These are phyloP conservation scores for Melampsora abietis-canadensis DNA, from an alignment of 1,284 basidiomycete species.

Conservation along the genomic window DNA sequence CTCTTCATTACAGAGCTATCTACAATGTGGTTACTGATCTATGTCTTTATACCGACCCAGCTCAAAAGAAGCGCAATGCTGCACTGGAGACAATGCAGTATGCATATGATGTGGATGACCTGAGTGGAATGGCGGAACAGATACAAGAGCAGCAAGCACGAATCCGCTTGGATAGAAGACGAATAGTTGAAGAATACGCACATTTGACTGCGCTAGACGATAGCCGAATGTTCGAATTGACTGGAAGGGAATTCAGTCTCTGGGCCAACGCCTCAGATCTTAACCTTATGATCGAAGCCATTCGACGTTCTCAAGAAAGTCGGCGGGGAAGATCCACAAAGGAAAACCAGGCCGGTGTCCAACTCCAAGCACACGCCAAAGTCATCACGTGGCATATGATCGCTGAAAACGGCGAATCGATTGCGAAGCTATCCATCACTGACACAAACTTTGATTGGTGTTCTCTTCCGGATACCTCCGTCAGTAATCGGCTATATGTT, in stretches of 20 bases:
- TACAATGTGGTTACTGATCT: constrained; percentile 85
- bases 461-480: constrained; percentile 82
- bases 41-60: constrained; percentile 80
- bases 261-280: constrained; percentile 75
- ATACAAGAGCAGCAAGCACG: constrained; percentile 40
- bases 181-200: constrained; percentile 40
- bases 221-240: constrained; percentile 61
- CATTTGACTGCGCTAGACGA: constrained; percentile 55
- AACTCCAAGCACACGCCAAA: constrained; percentile 74
- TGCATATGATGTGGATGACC: constrained; percentile 56
- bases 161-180: constrained; percentile 32
- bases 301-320: constrained; percentile 71
- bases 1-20: constrained; percentile 79
- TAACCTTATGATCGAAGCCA: constrained; percentile 81
- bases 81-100: constrained; percentile 73
- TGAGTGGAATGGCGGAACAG: constrained; percentile 41
- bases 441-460: constrained; percentile 79
- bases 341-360: constrained; percentile 64
- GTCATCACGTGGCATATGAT: constrained; percentile 95
- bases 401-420: constrained; percentile 67
- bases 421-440: constrained; percentile 80
- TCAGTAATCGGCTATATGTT: constrained; percentile 72
- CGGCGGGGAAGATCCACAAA: constrained; percentile 63
- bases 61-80: constrained; percentile 70
- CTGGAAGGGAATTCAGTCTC: constrained; percentile 68